These are phyloP conservation scores for Penicillium argentinense DNA, from an alignment of 495 filamentous ascomycete species.

Conservation along the genomic window DNA sequence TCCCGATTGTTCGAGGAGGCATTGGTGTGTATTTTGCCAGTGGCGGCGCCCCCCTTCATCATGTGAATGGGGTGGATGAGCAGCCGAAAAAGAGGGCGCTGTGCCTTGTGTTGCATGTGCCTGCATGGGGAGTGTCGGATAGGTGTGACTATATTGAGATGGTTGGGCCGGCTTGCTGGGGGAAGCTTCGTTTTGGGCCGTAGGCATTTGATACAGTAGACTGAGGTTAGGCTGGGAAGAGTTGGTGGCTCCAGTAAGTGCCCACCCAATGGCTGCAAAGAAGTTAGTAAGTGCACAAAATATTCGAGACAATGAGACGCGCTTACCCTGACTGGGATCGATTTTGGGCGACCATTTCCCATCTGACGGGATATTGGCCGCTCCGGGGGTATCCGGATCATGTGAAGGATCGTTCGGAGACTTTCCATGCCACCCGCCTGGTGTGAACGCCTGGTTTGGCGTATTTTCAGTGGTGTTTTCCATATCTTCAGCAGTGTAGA, in stretches of 20 bases:
- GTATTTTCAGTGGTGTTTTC: slow-evolving; percentile 55
- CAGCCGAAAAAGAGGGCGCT: slow-evolving; percentile 20
- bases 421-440: slow-evolving; percentile 44
- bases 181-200: slow-evolving; percentile 20
- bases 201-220: slow-evolving; percentile 63
- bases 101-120: slow-evolving; percentile 19
- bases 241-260: slow-evolving; percentile 77
- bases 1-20: slow-evolving; percentile 11
- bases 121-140: slow-evolving; percentile 25
- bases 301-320: slow-evolving; percentile 22
- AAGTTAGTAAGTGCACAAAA: slow-evolving; percentile 16
- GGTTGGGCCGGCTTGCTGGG: slow-evolving; percentile 25
- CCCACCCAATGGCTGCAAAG: slow-evolving; percentile 66
- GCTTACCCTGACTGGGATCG: slow-evolving; percentile 55
- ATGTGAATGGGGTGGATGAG: slow-evolving; percentile 15
- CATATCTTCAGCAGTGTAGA: slow-evolving; percentile 76
- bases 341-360: slow-evolving; percentile 43
- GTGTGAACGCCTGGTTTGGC: slow-evolving; percentile 38
- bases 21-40: slow-evolving; percentile 24
- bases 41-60: slow-evolving; percentile 17
- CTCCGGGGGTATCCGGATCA: slow-evolving; percentile 23
- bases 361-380: slow-evolving; percentile 27
- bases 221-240: slow-evolving; percentile 78
- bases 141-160: slow-evolving; percentile 39
- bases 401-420: slow-evolving; percentile 23